Evolutionary conservation across 805 yeast genomes (phyloP), one percentile per base, ranked within the genome.

Genomic region (Hanseniaspora valbyensis): DNA sequence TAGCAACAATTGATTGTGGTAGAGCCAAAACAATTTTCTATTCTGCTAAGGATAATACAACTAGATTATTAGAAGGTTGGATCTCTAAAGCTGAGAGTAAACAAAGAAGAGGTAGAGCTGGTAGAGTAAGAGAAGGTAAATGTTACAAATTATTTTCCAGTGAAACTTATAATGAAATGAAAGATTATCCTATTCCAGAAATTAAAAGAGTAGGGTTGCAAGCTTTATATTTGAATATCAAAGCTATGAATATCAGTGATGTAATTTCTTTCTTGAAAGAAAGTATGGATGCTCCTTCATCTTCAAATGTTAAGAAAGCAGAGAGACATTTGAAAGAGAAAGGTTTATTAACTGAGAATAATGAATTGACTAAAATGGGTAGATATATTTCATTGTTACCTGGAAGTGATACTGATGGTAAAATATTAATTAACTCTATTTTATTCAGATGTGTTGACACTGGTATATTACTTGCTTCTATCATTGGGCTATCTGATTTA

Each of bases 101-200:
- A 21, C 98, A 90, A 65, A 76, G 98, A 67, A 73, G 95, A 63
- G 98, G 98, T 63, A 83, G 98, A 70, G 90, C 96, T n/a, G 98
- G 98, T 55, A 89, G 98, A 75, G 87, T 90, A 12, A 76, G 80
- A 32, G 71, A 71, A 24, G 98, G 98, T 52, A 68, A 70, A 13
- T 88, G 96, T 55, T 90, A 78, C 65, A 88, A 84, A 60, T 61
- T 90, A 42, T 90, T 76, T 64, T 81, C 96, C 1, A 67, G 69
- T 49, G 75, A 75, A 2, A 74, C 85, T 0, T 77, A 77, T 58
- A 62, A 63, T 1, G 61, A 64, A 21, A 83, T 88, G 90, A 66
- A 74, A 14, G 69, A 73, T 1, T 81, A 81, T 56, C 95, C 96
- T 0, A 71, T 83, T 16, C 96, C 98, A 0, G 98, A 90, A 61